A percentile compares a stretch with the other conserved stretches of the same genome.
Evolutionary conservation across 306 rosid species (phyloP).

Genomic region (Castanopsis chinensis): DNA sequence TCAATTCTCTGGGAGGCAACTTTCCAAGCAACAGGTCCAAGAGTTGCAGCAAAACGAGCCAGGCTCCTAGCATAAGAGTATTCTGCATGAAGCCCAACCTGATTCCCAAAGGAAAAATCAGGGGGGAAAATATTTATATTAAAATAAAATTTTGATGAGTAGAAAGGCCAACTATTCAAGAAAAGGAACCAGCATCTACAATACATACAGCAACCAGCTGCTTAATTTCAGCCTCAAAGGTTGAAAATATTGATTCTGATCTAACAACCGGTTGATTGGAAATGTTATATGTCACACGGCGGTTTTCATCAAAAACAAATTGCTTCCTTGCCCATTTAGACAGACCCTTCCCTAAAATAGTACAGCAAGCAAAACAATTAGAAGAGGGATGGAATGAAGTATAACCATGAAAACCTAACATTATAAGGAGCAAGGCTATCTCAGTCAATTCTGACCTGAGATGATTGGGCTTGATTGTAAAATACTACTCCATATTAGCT

Average conservation of each 20-base stretch:
- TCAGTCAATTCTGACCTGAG: background rate
- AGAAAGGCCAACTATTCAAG: constrained; percentile 21
- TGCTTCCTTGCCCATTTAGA: constrained; percentile 80
- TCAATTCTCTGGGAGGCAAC: constrained; percentile 87
- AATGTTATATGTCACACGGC: constrained; percentile 71
- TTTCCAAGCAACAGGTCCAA: constrained; percentile 92
- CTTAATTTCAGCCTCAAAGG: constrained; percentile 85
- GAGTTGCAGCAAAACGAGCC: constrained; percentile 90
- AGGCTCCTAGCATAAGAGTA: constrained; percentile 94
- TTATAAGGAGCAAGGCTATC: background rate
- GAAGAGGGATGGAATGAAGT: constrained; percentile 1
- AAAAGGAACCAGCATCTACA: constrained; percentile 21
- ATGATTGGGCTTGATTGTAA: background rate
- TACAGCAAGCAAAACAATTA: constrained; percentile 30
- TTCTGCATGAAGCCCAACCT: constrained; percentile 99
- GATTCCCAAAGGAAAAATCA: constrained; percentile 15
- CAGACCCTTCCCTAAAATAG: constrained; percentile 61
- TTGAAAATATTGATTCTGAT: constrained; percentile 73
- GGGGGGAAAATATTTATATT: background rate
- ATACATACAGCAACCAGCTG: constrained; percentile 86
- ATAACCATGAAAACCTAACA: background rate
- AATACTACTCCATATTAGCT: background rate
- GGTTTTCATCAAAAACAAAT: constrained; percentile 61
- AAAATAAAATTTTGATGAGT: constrained; percentile 14
- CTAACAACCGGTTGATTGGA: constrained; percentile 47